phyloP scores from a whole-genome alignment of 2,329 filamentous ascomycete genomes.

The Xylariomycetidae sp. region DNA sequence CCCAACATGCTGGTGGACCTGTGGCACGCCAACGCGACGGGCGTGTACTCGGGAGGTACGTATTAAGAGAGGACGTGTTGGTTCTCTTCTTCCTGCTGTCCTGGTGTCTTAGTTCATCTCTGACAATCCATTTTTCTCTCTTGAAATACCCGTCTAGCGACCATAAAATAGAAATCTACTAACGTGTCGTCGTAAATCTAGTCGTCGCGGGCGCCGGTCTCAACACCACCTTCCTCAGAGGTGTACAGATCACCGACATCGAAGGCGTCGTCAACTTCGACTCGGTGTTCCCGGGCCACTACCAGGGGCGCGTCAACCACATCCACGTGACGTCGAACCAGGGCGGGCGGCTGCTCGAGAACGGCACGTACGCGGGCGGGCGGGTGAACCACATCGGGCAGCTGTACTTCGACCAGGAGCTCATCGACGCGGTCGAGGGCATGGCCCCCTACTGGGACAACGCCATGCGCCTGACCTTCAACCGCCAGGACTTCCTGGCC shows the following conservation, averaged over 20 bases:
- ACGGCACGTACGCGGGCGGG: constrained; percentile 45
- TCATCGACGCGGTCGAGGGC: constrained; percentile 45
- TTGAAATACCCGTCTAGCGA: no score
- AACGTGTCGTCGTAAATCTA: no score
- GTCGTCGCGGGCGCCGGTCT: constrained; percentile 29
- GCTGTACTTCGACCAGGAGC: constrained; percentile 55
- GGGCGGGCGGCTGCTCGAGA: constrained; percentile 33
- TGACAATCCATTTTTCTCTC: no score
- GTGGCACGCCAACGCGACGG: constrained; percentile 36
- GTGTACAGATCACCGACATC: constrained; percentile 35
- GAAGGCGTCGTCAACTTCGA: constrained; percentile 38
- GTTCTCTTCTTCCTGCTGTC: no score
- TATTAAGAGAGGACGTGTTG: no score
- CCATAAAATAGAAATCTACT: no score
- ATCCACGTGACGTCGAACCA: constrained; percentile 29
- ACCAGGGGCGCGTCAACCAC: constrained; percentile 34
- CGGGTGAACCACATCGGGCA: constrained; percentile 54
- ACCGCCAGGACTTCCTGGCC: constrained; percentile 45
- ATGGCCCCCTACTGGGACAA: constrained; percentile 41
- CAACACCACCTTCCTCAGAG: constrained; percentile 38
- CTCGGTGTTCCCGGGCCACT: constrained; percentile 41
- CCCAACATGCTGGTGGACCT: constrained; percentile 28
- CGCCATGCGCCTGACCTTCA: constrained; percentile 37
- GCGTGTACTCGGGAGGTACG: constrained; percentile 32
- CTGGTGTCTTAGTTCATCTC: no score